A percentile compares a stretch with the other conserved stretches of the same genome.
Evolutionary conservation across 2,329 filamentous ascomycete genomes (phyloP).

Genomic region (Diplodia scrobiculata): DNA sequence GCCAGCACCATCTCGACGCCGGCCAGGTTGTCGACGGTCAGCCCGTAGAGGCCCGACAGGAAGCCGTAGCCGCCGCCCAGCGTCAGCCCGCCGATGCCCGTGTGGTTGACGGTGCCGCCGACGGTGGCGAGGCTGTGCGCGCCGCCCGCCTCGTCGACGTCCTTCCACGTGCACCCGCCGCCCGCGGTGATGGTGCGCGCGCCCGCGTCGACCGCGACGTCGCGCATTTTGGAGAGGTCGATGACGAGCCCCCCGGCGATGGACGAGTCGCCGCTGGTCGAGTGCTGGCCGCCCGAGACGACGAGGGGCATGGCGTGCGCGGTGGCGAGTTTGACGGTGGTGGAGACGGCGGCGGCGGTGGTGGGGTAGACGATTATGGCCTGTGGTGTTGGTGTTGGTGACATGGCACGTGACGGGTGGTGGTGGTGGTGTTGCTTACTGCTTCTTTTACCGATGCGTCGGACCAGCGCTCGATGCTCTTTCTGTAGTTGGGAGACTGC

Average conservation of each 20-base stretch:
- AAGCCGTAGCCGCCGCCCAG: constrained; percentile 61
- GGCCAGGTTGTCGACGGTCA: constrained; percentile 56
- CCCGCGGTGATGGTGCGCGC: constrained; percentile 53
- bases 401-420: not conserved
- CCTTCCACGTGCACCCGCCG: constrained; percentile 58
- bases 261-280: constrained; percentile 55
- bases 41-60: constrained; percentile 57
- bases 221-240: constrained; percentile 56
- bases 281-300: constrained; percentile 60
- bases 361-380: constrained; percentile 3
- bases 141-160: constrained; percentile 57
- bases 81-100: constrained; percentile 61
- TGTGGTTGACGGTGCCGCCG: constrained; percentile 64
- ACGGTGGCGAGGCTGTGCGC: constrained; percentile 60
- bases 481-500: constrained; percentile 30
- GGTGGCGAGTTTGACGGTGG: constrained; percentile 31
- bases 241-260: constrained; percentile 59
- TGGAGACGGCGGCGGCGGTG: not conserved
- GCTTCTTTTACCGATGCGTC: constrained; percentile 32
- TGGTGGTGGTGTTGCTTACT: constrained; percentile 26
- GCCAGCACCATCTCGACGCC: constrained; percentile 47
- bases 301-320: constrained; percentile 52
- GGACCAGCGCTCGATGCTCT: constrained; percentile 33
- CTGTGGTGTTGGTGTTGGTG: not conserved
- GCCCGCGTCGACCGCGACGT: constrained; percentile 48